A percentile compares a stretch with the other conserved stretches of the same genome.
These are phyloP conservation scores for Sporormia fimetaria DNA, from an alignment of 495 filamentous ascomycete genomes.

Conservation along the genomic window DNA sequence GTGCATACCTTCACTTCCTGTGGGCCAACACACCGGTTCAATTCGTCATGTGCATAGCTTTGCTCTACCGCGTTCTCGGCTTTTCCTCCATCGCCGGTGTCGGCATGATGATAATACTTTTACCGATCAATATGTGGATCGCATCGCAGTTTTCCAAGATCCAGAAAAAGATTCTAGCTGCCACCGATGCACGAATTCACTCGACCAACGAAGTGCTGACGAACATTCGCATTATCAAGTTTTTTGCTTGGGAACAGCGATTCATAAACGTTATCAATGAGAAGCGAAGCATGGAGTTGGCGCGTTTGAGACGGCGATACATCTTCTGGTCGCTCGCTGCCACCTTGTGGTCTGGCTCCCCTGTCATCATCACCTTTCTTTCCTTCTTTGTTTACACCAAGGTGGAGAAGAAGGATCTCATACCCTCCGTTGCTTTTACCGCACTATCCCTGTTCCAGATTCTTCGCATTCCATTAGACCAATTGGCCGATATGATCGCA, in stretches of 20 bases:
- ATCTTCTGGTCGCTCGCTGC: conserved; percentile 85
- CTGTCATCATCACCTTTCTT: conserved; percentile 89
- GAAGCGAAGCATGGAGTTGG: conserved; percentile 69
- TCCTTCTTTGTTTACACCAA: conserved; percentile 90
- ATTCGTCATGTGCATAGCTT: conserved; percentile 56
- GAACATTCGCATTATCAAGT: conserved; percentile 99
- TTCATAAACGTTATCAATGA: conserved; percentile 81
- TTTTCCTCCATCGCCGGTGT: conserved; percentile 91
- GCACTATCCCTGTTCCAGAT: conserved; percentile 91
- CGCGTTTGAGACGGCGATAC: conserved; percentile 66
- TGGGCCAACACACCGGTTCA: conserved; percentile 79
- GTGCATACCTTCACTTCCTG: conserved; percentile 83
- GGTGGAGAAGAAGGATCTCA: conserved; percentile 77
- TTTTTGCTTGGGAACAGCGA: conserved; percentile 95
- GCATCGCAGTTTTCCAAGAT: conserved; percentile 70
- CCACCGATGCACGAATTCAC: conserved; percentile 93
- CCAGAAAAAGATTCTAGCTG: conserved; percentile 83
- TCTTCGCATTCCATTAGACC: conserved; percentile 88
- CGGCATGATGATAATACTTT: conserved; percentile 73
- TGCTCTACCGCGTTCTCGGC: conserved; percentile 84
- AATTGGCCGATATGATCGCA: conserved; percentile 97
- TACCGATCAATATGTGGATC: conserved; percentile 81
- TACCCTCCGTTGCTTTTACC: conserved; percentile 92
- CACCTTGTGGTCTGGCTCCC: conserved; percentile 92
- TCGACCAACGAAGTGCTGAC: conserved; percentile 94